These are phyloP conservation scores for Fusarium floridanum DNA, from an alignment of 2,329 filamentous ascomycete genomes.

Conservation along the genomic window DNA sequence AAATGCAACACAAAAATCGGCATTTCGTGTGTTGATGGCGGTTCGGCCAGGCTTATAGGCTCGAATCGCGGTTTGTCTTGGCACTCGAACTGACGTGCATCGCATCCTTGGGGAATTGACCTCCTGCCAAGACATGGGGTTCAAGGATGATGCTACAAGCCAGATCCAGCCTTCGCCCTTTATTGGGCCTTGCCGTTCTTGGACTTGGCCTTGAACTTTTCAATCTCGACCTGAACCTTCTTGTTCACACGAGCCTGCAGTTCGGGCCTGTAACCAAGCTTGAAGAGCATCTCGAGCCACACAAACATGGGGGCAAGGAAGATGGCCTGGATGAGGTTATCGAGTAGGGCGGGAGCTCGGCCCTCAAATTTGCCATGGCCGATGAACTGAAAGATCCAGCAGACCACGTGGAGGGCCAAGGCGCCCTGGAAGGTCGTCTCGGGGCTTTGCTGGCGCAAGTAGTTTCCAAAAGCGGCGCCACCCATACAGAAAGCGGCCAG, in stretches of 20 bases:
- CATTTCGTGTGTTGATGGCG: background rate
- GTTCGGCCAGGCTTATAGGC: background rate
- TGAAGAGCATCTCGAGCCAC: slow-evolving; percentile 95
- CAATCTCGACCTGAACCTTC: slow-evolving; percentile 80
- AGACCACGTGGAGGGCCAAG: slow-evolving; percentile 75
- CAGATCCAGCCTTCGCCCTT: slow-evolving; percentile 30
- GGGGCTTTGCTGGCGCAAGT: slow-evolving; percentile 72
- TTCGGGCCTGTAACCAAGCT: slow-evolving; percentile 89
- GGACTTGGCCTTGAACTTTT: slow-evolving; percentile 76
- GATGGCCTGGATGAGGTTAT: slow-evolving; percentile 91
- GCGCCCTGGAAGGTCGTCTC: slow-evolving; percentile 67
- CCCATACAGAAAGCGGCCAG: slow-evolving; percentile 82
- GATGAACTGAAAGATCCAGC: slow-evolving; percentile 91
- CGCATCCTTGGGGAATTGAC: slow-evolving; percentile 1
- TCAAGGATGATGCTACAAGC: slow-evolving; percentile 1
- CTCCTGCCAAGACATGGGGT: slow-evolving; percentile 2
- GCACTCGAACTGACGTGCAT: slow-evolving; percentile 9
- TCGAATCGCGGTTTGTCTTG: slow-evolving; percentile 3
- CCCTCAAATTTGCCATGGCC: slow-evolving; percentile 92
- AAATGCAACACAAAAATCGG: background rate
- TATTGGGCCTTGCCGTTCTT: slow-evolving; percentile 66
- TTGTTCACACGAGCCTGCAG: slow-evolving; percentile 84
- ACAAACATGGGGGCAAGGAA: slow-evolving; percentile 97
- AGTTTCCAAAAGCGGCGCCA: slow-evolving; percentile 80
- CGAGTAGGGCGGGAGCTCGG: slow-evolving; percentile 87